Evolutionary conservation across 2,329 filamentous ascomycete species (phyloP), one percentile per base, ranked within the genome.

Genomic region (Neoarthrinium moseri): DNA sequence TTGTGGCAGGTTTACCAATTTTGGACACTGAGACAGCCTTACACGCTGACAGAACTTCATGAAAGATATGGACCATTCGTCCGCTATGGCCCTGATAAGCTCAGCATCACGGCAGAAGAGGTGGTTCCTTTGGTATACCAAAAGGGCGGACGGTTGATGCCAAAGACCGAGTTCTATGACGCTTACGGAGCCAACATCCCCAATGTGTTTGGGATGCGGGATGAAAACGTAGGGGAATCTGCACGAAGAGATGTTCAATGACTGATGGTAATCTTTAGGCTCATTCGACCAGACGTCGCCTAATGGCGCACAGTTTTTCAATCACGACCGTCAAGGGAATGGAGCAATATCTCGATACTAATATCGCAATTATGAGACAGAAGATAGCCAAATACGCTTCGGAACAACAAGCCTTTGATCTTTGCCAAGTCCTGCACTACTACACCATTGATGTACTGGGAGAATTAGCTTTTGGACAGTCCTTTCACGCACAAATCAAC

Each of bases 401-500:
- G 10, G 18, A 39, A 10, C 18, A 39, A n/a, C 36, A 39, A 22
- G 23, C 24, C 13, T 39, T 39, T 26, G 36, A 39, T 26, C 36
- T 39, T 6, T 22, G 24, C 3, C 22, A 39, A n/a, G 36, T 39
- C 6, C 23, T 39, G 21, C 36, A 39, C 15, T 39, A 39, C 23
- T 39, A 39, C 21, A 39, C 36, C 22, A 39, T 39, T n/a, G 36
- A 39, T n/a, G 36, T 39, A 8, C 36, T 39, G 11, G 36, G 36
- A 11, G 36, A 39, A n/a, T 4, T 39, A n/a, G 36, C 36, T 7
- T 39, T 39, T 17, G 23, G 36, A 6, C 36, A 26, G 13, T 39
- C 36, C n/a, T 39, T 39, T 18, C 20, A 22, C 8, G 36, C 36
- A 10, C 36, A 39, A 22, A 18, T 39, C n/a, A 39, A 26, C 15